These are phyloP conservation scores for Angomonas desouzai DNA, from an alignment of 208 protist genomes.

Conservation along the genomic window DNA sequence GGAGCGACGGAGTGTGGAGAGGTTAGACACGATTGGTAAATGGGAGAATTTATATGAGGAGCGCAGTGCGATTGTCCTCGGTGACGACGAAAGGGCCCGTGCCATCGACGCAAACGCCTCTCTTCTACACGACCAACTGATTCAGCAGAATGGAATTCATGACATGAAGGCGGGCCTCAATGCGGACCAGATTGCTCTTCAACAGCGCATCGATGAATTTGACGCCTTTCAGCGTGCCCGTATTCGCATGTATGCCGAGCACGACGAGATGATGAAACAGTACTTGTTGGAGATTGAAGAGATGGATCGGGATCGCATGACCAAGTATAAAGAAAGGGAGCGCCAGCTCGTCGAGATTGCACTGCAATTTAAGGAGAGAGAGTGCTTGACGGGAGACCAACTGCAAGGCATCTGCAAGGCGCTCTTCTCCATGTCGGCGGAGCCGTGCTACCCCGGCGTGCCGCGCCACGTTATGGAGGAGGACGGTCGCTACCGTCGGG, in stretches of 20 bases:
- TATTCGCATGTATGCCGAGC: slow-evolving; percentile 13
- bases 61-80: slow-evolving; percentile 16
- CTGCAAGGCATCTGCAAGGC: slow-evolving; percentile 16
- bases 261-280: slow-evolving; percentile 32
- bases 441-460: slow-evolving; percentile 18
- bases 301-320: slow-evolving; percentile 28
- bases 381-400: slow-evolving; percentile 16
- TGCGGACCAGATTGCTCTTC: slow-evolving; percentile 31
- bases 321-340: slow-evolving; percentile 20
- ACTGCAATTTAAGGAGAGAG: slow-evolving; percentile 19
- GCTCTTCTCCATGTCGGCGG: slow-evolving; percentile 15
- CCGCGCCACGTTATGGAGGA: slow-evolving; percentile 21
- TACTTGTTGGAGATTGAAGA: slow-evolving; percentile 39
- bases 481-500: slow-evolving; percentile 22
- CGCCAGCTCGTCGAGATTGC: slow-evolving; percentile 20
- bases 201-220: slow-evolving; percentile 29
- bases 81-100: neutral
- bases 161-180: slow-evolving; percentile 26
- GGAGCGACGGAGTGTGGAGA: slow-evolving; percentile 26
- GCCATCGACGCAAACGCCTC: slow-evolving; percentile 8
- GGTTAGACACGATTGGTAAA: slow-evolving; percentile 18
- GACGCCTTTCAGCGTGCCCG: slow-evolving; percentile 17
- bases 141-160: slow-evolving; percentile 22
- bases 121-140: slow-evolving; percentile 20
- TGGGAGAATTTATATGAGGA: slow-evolving; percentile 40